Evolutionary conservation across 257 asterid genomes (phyloP).

Genomic region (Penstemon eatonii): DNA sequence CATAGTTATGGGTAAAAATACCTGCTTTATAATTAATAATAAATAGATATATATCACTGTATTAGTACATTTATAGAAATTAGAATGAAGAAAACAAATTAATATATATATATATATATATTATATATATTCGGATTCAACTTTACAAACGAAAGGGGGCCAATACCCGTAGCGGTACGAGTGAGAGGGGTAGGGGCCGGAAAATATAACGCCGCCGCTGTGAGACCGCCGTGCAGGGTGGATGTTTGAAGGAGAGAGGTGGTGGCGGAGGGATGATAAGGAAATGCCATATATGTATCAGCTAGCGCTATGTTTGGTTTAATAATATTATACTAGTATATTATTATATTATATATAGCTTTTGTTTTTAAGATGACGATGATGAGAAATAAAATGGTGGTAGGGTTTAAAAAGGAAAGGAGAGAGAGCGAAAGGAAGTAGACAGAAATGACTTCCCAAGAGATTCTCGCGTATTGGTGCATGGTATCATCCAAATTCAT

Average conservation of each 20-base stretch:
- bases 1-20: conserved; percentile 13
- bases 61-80: no score
- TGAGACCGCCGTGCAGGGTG: conserved; percentile 22
- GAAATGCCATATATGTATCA: conserved; percentile 19
- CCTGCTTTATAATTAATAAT: conserved; percentile 30
- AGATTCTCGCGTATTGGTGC: conserved; percentile 59
- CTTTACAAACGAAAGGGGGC: no score
- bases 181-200: not conserved
- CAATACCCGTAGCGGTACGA: conserved; percentile 10
- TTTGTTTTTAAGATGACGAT: not conserved
- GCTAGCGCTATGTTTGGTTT: no score
- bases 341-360: no score
- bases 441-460: conserved; percentile 60
- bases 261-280: conserved; percentile 4
- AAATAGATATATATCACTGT: no score
- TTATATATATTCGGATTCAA: no score
- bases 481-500: conserved; percentile 56
- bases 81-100: no score
- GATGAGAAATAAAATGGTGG: not conserved
- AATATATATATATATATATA: no score
- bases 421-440: conserved; percentile 33
- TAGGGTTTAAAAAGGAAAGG: conserved; percentile 27
- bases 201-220: not conserved
- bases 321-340: no score
- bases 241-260: conserved; percentile 25